Base-by-base conservation (phyloP, 768 basidiomycete species). In the Ramaria sp. region DNA sequence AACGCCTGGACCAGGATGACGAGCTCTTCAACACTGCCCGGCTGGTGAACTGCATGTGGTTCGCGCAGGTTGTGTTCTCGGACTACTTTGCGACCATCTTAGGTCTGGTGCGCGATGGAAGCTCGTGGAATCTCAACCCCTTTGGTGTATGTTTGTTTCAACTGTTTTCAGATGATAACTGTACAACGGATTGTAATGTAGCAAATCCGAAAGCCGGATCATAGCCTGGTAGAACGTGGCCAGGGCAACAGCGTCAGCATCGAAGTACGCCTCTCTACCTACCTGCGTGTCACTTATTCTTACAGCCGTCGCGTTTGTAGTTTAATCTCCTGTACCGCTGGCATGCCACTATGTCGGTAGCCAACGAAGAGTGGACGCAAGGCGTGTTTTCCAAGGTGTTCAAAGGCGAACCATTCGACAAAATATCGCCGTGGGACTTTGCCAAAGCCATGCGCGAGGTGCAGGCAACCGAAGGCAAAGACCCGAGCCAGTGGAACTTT, bases 11-110 rank as follows among this genome's bases (percentile, higher is more conserved):
- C 7, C 84, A 86, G 62, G 85, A 86, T 49, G 82, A 87, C 59
- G 85, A 90, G 57, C 75, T 92, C n/a, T 92, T 91, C 79, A 84
- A 91, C 66, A 88, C 79, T 4, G 80, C 88, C 0, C 79, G 87
- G 3, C 72, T 91, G 11, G 75, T 88, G 62, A 92, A 92, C 63
- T 85, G 82, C 60, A 81, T 78, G 11, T 90, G 88, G 88, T 91
- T 90, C 58, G 88, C 77, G 38, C 73, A 75, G 71, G 78, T 82
- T 17, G 80, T 89, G n/a, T 88, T 89, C 68, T 81, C 85, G 1
- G 90, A 91, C 63, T 92, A 92, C 69, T 84, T 92, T 68, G 83
- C 83, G 19, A 72, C 78, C 22, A 92, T 92, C 61, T 68, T 92
- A 33, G 89, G 90, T n/a, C 73, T 91, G 15, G 80, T 86, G 47